These are phyloP conservation scores for Metschnikowia vanudenii DNA, from an alignment of 805 yeast species.

Conservation along the genomic window DNA sequence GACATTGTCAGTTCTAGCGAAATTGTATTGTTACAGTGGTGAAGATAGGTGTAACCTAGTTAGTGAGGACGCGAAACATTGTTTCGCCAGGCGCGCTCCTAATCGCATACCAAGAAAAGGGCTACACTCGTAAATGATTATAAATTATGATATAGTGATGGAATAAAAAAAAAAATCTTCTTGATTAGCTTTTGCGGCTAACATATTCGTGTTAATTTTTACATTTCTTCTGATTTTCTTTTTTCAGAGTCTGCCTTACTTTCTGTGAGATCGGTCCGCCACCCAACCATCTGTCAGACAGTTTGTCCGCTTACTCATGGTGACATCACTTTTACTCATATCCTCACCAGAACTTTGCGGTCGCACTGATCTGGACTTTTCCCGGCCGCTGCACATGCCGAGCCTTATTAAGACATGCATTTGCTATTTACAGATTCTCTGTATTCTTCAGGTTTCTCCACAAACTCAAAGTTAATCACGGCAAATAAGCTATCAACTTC, in stretches of 20 bases:
- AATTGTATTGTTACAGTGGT: neutral
- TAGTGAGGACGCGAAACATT: too few relatives aligned
- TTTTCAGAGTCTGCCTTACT: neutral
- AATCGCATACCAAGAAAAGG: too few relatives aligned
- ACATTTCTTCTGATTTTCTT: neutral
- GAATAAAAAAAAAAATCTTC: too few relatives aligned
- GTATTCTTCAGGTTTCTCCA: neutral
- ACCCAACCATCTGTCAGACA: neutral
- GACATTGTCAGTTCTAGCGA: neutral
- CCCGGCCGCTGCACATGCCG: slow-evolving; percentile 7
- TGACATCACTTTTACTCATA: slow-evolving; percentile 6
- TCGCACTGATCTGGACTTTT: slow-evolving; percentile 5
- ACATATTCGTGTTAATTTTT: neutral
- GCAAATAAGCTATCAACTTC: neutral
- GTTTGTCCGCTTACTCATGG: slow-evolving; percentile 7
- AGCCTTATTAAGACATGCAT: slow-evolving; percentile 1
- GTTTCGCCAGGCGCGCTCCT: too few relatives aligned
- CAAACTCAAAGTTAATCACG: neutral
- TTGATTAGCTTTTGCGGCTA: too few relatives aligned
- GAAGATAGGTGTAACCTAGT: too few relatives aligned
- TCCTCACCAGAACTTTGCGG: slow-evolving; percentile 4
- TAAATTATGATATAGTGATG: too few relatives aligned
- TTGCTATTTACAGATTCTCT: neutral
- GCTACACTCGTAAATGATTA: too few relatives aligned
- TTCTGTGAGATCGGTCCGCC: neutral